Evolutionary conservation across 2,329 filamentous ascomycete species (phyloP), one percentile per base, ranked within the genome.

Genomic region (Xylariaceae sp.): DNA sequence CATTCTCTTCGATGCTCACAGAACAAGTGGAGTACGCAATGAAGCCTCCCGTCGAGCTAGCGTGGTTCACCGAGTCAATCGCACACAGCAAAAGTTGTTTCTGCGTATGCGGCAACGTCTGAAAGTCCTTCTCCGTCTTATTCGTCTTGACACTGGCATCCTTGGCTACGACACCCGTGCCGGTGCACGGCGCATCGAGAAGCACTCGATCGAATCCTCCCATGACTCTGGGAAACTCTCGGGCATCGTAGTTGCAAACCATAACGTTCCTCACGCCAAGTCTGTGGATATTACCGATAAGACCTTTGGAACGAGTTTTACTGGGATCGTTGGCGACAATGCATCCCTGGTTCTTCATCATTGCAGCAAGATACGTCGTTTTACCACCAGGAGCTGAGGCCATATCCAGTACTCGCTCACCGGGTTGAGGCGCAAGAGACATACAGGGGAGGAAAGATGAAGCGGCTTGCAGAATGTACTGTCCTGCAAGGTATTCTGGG

Each of bases 391-490:
- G 92, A 54, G 92, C 92, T 59, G 94, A 87, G 45, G 94, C 90
- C 91, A 97, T 82, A 76, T 96, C 92, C 47, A 99, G 84, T 44
- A 95, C 81, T 33, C 94, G 84, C 75, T 99, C 92, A 60, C 90
- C 80, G 69, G 95, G 89, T 71, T 97, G 92, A 0, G 94, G 94
- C 6, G 89, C 91, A 11, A 99, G 81, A 10, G 94, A 92, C 90
- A 99, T 97, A 63, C 96, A 94, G 56, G 94, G 94, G 44, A 99
- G 79, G 76, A 99, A 99, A 15, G 91, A 96, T 6, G 89, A 95
- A 0, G 94, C 94, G 1, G 94, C 94, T 74, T 99, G 94, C 11
- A 99, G 81, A 61, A 99, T 97, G 74, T 99, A 99, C 70, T 99
- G 90, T 15, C 94, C 94, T 14, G 92, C 91, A 11, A 99, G 82